Conservation (phyloP, 2,329 filamentous ascomycete genomes). For the Xylariaceae sp. region DNA sequence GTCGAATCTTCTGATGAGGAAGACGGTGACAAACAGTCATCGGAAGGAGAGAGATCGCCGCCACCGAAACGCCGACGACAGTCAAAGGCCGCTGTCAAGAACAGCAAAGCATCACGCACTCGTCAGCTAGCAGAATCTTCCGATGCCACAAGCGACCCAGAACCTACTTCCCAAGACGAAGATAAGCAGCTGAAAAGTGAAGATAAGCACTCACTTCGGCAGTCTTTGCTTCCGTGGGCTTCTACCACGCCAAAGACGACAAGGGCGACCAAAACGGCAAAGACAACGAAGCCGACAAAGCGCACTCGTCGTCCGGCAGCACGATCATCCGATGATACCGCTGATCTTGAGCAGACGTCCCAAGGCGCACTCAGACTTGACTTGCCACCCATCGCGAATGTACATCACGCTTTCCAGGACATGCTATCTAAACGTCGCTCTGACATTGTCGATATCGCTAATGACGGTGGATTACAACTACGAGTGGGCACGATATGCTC, state of each 20-base stretch:
- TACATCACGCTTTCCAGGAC: conserved; percentile 30
- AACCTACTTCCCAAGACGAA: neutral
- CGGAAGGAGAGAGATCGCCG: conserved; percentile 15
- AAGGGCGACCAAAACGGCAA: neutral
- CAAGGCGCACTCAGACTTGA: conserved; percentile 18
- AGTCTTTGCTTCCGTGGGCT: neutral
- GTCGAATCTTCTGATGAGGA: neutral
- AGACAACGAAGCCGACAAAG: too few relatives aligned
- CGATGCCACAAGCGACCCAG: neutral
- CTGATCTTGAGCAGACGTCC: neutral
- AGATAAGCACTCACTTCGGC: neutral
- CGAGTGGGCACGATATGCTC: conserved; percentile 70
- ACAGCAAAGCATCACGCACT: neutral
- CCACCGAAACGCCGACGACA: neutral
- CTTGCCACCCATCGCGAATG: conserved; percentile 25
- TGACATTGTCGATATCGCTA: conserved; percentile 24
- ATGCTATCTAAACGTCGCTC: conserved; percentile 21
- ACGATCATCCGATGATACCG: neutral
- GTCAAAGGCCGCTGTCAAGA: neutral
- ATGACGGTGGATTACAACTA: conserved; percentile 29
- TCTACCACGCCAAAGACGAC: neutral
- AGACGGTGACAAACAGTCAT: neutral
- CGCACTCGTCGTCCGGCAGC: neutral
- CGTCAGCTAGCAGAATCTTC: neutral
- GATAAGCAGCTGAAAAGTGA: neutral